Percentiles rank a stretch among this genome's conserved stretches.
These are phyloP conservation scores for Aspergillus aculeatinus DNA, from an alignment of 2,329 filamentous ascomycete species.

Conservation along the genomic window DNA sequence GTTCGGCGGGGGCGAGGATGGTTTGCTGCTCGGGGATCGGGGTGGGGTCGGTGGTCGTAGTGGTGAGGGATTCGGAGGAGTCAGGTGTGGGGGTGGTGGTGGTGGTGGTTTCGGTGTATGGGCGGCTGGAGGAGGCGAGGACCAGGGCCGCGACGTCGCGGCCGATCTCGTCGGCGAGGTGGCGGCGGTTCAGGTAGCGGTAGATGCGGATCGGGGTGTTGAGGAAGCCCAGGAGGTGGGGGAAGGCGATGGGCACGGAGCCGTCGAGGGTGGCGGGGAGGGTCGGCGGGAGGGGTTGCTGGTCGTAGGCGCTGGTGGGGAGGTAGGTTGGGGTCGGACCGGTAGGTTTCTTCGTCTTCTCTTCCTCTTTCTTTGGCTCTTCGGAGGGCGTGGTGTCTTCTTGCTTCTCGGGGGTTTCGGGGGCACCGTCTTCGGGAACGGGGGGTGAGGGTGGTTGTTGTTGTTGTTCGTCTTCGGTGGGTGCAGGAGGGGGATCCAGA, in stretches of 20 bases:
- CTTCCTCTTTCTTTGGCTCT: conserved; percentile 45
- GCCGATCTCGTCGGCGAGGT: conserved; percentile 83
- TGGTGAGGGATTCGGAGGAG: conserved; percentile 19
- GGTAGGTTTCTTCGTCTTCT: conserved; percentile 53
- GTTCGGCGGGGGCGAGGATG: conserved; percentile 69
- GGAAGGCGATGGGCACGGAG: conserved; percentile 70
- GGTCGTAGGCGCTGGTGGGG: conserved; percentile 67
- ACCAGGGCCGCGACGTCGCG: conserved; percentile 84
- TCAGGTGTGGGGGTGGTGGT: conserved; percentile 10
- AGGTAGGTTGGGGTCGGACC: conserved; percentile 71
- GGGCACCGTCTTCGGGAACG: no score
- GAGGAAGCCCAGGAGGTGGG: conserved; percentile 87
- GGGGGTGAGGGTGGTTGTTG: conserved; percentile 22
- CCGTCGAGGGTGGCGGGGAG: conserved; percentile 73
- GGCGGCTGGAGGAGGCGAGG: conserved; percentile 52
- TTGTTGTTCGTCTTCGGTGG: conserved; percentile 19
- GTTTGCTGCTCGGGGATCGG: conserved; percentile 62
- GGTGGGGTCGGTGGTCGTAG: conserved; percentile 15
- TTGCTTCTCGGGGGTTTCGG: conserved; percentile 22
- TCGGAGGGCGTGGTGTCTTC: conserved; percentile 53
- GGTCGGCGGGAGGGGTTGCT: conserved; percentile 61
- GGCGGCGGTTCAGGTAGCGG: conserved; percentile 79
- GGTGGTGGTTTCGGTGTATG: conserved; percentile 37
- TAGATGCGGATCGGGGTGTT: conserved; percentile 84
- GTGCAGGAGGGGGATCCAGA: conserved; percentile 52